Base-by-base conservation (phyloP, 495 filamentous ascomycete species). In the Xylaria venustula region DNA sequence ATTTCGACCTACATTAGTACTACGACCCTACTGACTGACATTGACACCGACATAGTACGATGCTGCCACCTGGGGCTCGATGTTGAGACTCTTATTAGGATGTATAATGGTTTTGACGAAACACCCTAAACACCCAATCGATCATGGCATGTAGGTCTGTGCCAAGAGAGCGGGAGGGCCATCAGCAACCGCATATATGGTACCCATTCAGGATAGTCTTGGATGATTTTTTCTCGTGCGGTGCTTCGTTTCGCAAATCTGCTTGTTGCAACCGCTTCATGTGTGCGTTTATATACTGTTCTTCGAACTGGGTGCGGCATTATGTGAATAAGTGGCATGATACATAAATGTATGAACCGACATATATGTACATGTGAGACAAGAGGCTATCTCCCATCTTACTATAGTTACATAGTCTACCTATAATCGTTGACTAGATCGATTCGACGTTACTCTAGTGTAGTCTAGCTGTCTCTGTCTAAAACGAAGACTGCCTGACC, bases 181-280 rank as follows among this genome's bases (percentile, higher is more conserved):
- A 3, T 15, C 14, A 8, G 30, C 30, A 5, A 11, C n/a, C 30
- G 30, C 30, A 34, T 34, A 34, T 34, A 34, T n/a, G n/a, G n/a
- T 34, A 11, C 30, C 37, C 37, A 40, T 40, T 40, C 11, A 34
- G 5, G 4, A 34, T 34, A 34, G 30, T 4, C n/a, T 11, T 34
- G 5, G 5, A 34, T 34, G 11, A 5, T 11, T 34, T 34, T 34
- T 5, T 34, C 30, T 11, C 11, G 30, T 34, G 30, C 30, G 30
- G 30, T 34, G 30, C 30, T 34, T 34, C 11, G 30, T 11, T 5
- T 34, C 15, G 26, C 25, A n/a, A n/a, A n/a, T n/a, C n/a, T n/a
- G n/a, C n/a, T n/a, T n/a, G n/a, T n/a, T 55, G 53, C 53, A 55
- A 55, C 53, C 19, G 40, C 53, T 30, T 25, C 32, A 55, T 40